Evolutionary conservation across 768 basidiomycete species (phyloP).

Genomic region (Termitomyces sp.): DNA sequence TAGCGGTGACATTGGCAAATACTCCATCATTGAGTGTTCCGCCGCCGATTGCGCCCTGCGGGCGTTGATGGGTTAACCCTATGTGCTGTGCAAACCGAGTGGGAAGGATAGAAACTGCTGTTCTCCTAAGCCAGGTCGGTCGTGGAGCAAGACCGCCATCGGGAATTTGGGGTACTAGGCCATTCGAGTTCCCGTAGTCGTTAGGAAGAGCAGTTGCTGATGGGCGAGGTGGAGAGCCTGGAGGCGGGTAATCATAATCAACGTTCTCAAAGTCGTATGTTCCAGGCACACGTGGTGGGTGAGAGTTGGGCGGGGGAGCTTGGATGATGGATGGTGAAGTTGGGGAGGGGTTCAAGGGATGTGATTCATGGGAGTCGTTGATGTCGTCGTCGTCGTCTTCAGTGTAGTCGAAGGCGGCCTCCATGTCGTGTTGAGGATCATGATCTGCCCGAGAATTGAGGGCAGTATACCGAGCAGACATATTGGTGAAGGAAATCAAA

Average conservation of each 20-base stretch:
- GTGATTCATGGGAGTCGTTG: slow-evolving; percentile 44
- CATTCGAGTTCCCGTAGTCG: slow-evolving; percentile 72
- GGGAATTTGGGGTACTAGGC: slow-evolving; percentile 51
- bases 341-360: slow-evolving; percentile 44
- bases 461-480: slow-evolving; percentile 66
- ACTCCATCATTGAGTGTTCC: slow-evolving; percentile 85
- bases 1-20: slow-evolving; percentile 93
- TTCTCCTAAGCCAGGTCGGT: slow-evolving; percentile 51
- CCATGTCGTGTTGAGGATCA: slow-evolving; percentile 48
- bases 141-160: slow-evolving; percentile 29
- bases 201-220: slow-evolving; percentile 67
- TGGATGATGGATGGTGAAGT: slow-evolving; percentile 25
- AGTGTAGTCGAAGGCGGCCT: slow-evolving; percentile 82
- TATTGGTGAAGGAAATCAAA: slow-evolving; percentile 16
- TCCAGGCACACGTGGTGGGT: slow-evolving; percentile 31
- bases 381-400: slow-evolving; percentile 66
- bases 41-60: slow-evolving; percentile 52
- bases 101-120: slow-evolving; percentile 57
- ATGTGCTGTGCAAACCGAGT: slow-evolving; percentile 42
- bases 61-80: slow-evolving; percentile 35
- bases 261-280: slow-evolving; percentile 78
- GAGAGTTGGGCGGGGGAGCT: slow-evolving; percentile 15
- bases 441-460: slow-evolving; percentile 52
- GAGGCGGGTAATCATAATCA: slow-evolving; percentile 81
- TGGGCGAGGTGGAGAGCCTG: slow-evolving; percentile 72